Conservation (phyloP, 192 early-diverging fungal species). For the Umbelopsis sp. region DNA sequence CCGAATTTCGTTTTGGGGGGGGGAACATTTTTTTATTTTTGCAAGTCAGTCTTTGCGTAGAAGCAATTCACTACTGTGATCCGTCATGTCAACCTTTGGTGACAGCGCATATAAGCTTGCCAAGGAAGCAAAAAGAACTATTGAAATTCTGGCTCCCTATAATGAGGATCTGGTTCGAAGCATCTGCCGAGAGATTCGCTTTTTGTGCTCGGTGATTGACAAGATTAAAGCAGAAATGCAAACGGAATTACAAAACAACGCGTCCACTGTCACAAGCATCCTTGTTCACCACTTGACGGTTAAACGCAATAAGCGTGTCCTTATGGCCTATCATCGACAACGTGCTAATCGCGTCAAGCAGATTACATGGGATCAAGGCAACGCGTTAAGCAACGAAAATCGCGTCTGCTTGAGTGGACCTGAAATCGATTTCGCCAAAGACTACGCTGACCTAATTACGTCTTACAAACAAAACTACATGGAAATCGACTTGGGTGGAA, state of each 20-base stretch:
- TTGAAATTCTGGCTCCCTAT: slow-evolving; percentile 75
- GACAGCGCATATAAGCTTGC: slow-evolving; percentile 81
- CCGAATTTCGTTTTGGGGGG: too few relatives aligned
- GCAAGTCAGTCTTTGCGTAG: not conserved
- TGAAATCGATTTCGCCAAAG: slow-evolving; percentile 65
- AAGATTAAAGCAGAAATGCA: slow-evolving; percentile 25
- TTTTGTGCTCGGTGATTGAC: slow-evolving; percentile 54
- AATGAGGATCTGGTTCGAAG: slow-evolving; percentile 79
- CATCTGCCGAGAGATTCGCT: slow-evolving; percentile 79
- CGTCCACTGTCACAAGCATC: slow-evolving; percentile 37
- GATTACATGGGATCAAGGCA: slow-evolving; percentile 59
- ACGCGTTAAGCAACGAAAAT: slow-evolving; percentile 23
- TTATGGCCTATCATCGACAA: slow-evolving; percentile 85
- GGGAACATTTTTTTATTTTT: not conserved
- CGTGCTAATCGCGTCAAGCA: slow-evolving; percentile 70
- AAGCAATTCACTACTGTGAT: not conserved
- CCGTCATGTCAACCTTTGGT: slow-evolving; percentile 60
- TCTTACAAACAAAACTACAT: slow-evolving; percentile 64
- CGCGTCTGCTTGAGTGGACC: slow-evolving; percentile 35
- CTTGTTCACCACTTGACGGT: slow-evolving; percentile 63
- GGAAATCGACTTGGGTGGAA: slow-evolving; percentile 76
- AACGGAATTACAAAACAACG: slow-evolving; percentile 19
- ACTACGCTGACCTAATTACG: slow-evolving; percentile 68
- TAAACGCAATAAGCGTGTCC: slow-evolving; percentile 82
- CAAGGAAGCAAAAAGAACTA: slow-evolving; percentile 77